These are phyloP conservation scores for Plasmodium gonderi DNA, from an alignment of 169 alveolate species.

Conservation along the genomic window DNA sequence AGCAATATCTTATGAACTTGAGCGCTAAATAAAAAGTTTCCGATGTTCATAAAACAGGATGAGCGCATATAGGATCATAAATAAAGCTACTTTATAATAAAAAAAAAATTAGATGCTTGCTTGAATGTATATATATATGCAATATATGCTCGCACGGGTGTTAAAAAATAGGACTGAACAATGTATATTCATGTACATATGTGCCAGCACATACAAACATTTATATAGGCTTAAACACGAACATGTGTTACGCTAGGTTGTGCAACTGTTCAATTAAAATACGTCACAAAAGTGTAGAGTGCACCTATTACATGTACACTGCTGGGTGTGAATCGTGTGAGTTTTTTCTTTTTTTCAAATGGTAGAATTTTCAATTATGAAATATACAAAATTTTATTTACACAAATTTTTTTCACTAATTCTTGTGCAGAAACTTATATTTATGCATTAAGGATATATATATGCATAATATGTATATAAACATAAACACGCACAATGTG, in stretches of 20 bases:
- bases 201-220: background rate
- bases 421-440: background rate
- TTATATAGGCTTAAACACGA: background rate
- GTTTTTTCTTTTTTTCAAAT: background rate
- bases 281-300: background rate
- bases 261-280: background rate
- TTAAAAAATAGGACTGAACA: background rate
- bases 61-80: background rate
- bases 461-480: background rate
- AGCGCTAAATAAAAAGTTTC: background rate
- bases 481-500: background rate
- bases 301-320: background rate
- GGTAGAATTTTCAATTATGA: background rate
- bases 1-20: background rate
- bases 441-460: background rate
- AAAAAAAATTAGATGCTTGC: background rate
- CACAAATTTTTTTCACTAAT: background rate
- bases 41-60: background rate
- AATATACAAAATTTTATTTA: conserved; percentile 9
- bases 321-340: background rate
- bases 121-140: background rate
- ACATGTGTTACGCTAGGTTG: background rate
- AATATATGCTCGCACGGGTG: background rate
- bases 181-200: background rate
- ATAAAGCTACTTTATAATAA: background rate